Evolutionary conservation across 2,329 filamentous ascomycete species (phyloP).

Genomic region (Alternaria novae-zelandiae): DNA sequence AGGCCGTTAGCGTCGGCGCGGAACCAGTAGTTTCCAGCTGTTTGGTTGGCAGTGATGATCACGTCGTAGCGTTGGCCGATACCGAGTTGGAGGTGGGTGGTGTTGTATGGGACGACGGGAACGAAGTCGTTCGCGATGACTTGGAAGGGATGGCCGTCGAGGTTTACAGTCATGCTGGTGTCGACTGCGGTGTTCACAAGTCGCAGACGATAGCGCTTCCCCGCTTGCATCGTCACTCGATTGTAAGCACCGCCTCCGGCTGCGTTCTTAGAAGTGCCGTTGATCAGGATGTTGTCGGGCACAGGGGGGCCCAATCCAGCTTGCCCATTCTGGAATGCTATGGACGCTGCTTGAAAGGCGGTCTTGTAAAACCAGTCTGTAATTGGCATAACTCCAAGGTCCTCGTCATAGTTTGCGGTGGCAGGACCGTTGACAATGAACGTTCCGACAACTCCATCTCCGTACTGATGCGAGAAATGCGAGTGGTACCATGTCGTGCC

Average conservation of each 20-base stretch:
- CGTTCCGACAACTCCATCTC: conserved; percentile 49
- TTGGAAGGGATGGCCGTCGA: conserved; percentile 40
- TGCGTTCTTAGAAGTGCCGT: conserved; percentile 63
- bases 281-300: conserved; percentile 56
- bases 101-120: conserved; percentile 40
- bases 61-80: conserved; percentile 50
- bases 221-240: conserved; percentile 38
- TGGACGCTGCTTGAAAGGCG: conserved; percentile 34
- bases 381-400: conserved; percentile 32
- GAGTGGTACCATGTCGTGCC: conserved; percentile 50
- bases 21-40: conserved; percentile 43
- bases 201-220: conserved; percentile 62
- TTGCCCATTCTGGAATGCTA: conserved; percentile 29
- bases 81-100: conserved; percentile 47
- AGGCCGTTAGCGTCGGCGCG: conserved; percentile 32
- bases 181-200: conserved; percentile 60
- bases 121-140: conserved; percentile 45
- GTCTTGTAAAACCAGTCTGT: conserved; percentile 54
- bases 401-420: conserved; percentile 39
- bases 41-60: conserved; percentile 42
- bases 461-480: conserved; percentile 53
- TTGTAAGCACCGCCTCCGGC: conserved; percentile 40
- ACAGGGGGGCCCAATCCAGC: conserved; percentile 37
- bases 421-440: conserved; percentile 40
- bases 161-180: conserved; percentile 30